phyloP scores from a whole-genome alignment of 805 yeast species.

The Schizosaccharomyces cryophilus region DNA sequence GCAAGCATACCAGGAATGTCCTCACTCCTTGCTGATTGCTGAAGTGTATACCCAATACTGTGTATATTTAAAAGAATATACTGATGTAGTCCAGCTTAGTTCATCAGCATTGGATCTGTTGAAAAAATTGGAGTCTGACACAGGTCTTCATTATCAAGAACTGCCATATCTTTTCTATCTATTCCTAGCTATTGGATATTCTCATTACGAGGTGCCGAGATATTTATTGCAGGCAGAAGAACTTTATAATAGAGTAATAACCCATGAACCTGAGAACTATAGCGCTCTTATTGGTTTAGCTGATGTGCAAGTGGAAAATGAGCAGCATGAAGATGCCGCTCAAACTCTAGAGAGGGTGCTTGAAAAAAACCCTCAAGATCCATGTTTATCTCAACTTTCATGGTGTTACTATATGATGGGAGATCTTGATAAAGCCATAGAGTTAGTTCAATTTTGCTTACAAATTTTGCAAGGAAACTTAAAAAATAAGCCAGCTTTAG shows the following conservation, averaged over 20 bases:
- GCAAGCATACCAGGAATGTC: constrained; percentile 3
- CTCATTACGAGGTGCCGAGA: constrained; percentile 76
- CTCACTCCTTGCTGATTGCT: background rate
- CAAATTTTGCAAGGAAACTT: constrained; percentile 12
- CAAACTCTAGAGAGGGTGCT: constrained; percentile 25
- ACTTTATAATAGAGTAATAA: constrained; percentile 39
- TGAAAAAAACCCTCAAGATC: constrained; percentile 26
- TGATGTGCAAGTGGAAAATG: constrained; percentile 43
- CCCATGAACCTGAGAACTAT: constrained; percentile 21
- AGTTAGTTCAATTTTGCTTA: constrained; percentile 23
- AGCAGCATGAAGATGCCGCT: constrained; percentile 31
- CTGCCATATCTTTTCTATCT: constrained; percentile 37
- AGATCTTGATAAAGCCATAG: constrained; percentile 27
- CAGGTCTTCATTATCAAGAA: constrained; percentile 25
- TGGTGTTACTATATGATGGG: constrained; percentile 51
- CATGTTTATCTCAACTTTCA: constrained; percentile 43
- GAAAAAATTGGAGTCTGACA: constrained; percentile 17
- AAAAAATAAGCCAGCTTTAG: too few species aligned
- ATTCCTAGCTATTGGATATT: constrained; percentile 48
- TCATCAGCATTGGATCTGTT: constrained; percentile 15
- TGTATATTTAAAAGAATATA: background rate
- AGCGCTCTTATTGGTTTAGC: constrained; percentile 66
- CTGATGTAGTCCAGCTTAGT: background rate
- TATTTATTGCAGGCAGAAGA: constrained; percentile 52
- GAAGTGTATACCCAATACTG: background rate